These are phyloP conservation scores for Dicorynia guianensis DNA, from an alignment of 306 rosid genomes.

Conservation along the genomic window DNA sequence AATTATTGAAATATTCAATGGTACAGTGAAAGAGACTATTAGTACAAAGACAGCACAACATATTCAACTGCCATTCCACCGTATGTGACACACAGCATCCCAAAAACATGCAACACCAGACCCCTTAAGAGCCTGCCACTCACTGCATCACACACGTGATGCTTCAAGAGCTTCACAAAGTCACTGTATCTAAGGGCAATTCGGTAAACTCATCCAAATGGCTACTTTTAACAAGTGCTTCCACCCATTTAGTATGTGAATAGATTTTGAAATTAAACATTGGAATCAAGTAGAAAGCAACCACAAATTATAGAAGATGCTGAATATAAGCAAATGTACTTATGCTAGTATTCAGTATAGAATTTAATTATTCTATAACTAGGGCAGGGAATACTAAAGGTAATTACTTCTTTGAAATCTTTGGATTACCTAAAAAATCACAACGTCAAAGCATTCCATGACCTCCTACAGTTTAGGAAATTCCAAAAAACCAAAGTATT, in stretches of 20 bases:
- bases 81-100: too few species aligned
- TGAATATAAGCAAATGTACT: constrained; percentile 2
- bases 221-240: too few species aligned
- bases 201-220: background rate
- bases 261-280: background rate
- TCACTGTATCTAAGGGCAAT: too few species aligned
- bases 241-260: too few species aligned
- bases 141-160: too few species aligned
- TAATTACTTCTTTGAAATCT: constrained; percentile 14
- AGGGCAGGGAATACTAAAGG: background rate
- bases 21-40: too few species aligned
- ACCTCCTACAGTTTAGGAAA: background rate
- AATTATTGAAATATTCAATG: too few species aligned
- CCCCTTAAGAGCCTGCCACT: too few species aligned
- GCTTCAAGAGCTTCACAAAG: too few species aligned
- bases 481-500: background rate
- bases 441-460: constrained; percentile 11
- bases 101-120: too few species aligned
- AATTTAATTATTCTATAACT: background rate
- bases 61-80: too few species aligned
- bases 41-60: too few species aligned
- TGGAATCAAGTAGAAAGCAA: background rate
- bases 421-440: constrained; percentile 23
- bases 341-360: background rate
- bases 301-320: background rate